Conservation (phyloP, 1,284 basidiomycete species). For the Ceratobasidium sp. region DNA sequence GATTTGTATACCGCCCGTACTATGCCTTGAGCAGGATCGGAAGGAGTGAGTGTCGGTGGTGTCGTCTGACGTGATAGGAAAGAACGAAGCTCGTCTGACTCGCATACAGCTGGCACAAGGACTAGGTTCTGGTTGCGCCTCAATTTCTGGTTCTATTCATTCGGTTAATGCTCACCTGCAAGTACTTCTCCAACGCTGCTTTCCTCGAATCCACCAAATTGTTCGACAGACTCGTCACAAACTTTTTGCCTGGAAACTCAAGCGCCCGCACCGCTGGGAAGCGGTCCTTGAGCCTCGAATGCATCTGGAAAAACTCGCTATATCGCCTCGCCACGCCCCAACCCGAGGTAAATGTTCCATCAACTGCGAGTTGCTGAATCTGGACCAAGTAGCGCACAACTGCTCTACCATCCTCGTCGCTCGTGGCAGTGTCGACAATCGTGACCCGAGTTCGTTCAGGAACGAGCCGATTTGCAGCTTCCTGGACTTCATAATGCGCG, state of each 20-base stretch:
- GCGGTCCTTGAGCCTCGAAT: constrained; percentile 80
- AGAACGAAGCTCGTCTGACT: constrained; percentile 78
- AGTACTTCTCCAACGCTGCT: constrained; percentile 82
- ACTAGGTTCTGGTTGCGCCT: constrained; percentile 65
- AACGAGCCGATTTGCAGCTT: constrained; percentile 80
- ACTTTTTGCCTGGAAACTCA: constrained; percentile 90
- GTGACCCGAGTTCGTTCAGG: constrained; percentile 79
- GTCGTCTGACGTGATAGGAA: constrained; percentile 86
- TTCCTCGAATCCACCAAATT: constrained; percentile 84
- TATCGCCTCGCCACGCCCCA: constrained; percentile 94
- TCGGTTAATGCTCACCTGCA: constrained; percentile 67
- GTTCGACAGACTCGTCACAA: constrained; percentile 81
- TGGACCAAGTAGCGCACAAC: constrained; percentile 94
- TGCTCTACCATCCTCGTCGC: constrained; percentile 83
- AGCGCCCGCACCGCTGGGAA: constrained; percentile 69
- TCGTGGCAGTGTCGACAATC: constrained; percentile 74
- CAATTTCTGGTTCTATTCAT: not conserved
- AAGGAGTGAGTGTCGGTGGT: constrained; percentile 6
- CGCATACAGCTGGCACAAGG: constrained; percentile 75
- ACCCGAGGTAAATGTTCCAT: constrained; percentile 76
- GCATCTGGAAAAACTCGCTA: constrained; percentile 91
- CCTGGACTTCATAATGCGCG: constrained; percentile 88
- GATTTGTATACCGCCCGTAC: constrained; percentile 87
- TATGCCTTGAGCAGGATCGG: constrained; percentile 48
- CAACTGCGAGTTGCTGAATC: constrained; percentile 80